A percentile compares a stretch with the other conserved stretches of the same genome.
phyloP scores from a whole-genome alignment of 805 yeast species.

The Monosporozyma unispora region DNA sequence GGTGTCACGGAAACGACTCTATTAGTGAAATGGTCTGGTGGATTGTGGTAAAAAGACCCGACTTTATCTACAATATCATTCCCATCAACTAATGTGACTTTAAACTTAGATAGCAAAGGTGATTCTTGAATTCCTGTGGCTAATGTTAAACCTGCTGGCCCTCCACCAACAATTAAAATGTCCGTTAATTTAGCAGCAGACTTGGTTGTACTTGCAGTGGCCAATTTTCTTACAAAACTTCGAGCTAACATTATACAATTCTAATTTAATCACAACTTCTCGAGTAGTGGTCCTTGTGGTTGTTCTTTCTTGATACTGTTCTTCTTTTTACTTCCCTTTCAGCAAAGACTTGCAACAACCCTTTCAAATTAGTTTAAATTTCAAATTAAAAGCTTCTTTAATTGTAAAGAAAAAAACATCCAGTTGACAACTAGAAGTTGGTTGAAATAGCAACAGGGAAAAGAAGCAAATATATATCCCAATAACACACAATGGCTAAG shows the following conservation, averaged over 20 bases:
- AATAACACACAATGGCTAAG: not conserved
- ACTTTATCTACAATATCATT: conserved; percentile 45
- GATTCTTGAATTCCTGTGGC: conserved; percentile 73
- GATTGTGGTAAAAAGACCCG: conserved; percentile 31
- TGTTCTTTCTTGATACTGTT: not conserved
- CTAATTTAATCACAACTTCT: not conserved
- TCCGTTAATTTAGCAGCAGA: conserved; percentile 38
- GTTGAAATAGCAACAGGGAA: not conserved
- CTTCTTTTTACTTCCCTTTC: too few species aligned
- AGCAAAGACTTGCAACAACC: not conserved
- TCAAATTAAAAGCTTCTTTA: too few species aligned
- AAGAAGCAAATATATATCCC: not conserved
- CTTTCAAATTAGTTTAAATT: too few species aligned
- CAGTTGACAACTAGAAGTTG: not conserved
- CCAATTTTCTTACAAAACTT: conserved; percentile 10
- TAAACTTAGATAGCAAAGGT: conserved; percentile 47
- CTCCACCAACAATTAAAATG: conserved; percentile 88
- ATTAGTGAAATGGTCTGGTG: conserved; percentile 51
- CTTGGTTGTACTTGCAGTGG: conserved; percentile 6
- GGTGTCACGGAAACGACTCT: conserved; percentile 85
- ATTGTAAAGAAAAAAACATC: too few species aligned
- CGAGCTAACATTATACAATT: not conserved
- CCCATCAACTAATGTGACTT: conserved; percentile 68
- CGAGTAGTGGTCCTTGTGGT: not conserved
- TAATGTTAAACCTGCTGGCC: conserved; percentile 90